Conservation (phyloP, 2,329 filamentous ascomycete genomes). For the Talaromyces amestolkiae region DNA sequence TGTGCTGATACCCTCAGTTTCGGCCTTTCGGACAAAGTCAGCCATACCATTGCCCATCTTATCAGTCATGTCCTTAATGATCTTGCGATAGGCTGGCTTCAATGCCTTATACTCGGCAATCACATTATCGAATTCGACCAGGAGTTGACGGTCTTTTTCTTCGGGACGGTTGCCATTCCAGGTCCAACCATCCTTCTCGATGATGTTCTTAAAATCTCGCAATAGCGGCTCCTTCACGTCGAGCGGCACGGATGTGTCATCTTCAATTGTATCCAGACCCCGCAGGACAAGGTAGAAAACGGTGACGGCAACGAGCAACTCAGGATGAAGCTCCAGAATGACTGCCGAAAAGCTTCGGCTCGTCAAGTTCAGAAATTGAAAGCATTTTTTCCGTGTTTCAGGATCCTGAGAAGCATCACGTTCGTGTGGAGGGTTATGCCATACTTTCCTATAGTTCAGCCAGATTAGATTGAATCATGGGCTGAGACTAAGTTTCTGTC, state of each 20-base stretch:
- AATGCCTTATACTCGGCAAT: slow-evolving; percentile 83
- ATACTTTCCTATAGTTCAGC: slow-evolving; percentile 71
- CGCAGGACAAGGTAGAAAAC: slow-evolving; percentile 92
- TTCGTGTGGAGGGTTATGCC: slow-evolving; percentile 90
- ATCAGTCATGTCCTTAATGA: slow-evolving; percentile 88
- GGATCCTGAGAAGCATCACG: slow-evolving; percentile 75
- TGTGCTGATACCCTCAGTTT: slow-evolving; percentile 75
- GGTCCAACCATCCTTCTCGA: slow-evolving; percentile 85
- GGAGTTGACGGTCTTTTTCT: slow-evolving; percentile 89
- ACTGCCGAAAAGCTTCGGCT: slow-evolving; percentile 91
- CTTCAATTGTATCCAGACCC: slow-evolving; percentile 95
- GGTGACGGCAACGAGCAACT: slow-evolving; percentile 82
- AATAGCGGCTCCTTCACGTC: slow-evolving; percentile 82
- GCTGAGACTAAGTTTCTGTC: not conserved
- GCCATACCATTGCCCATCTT: slow-evolving; percentile 99
- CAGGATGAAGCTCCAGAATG: slow-evolving; percentile 92
- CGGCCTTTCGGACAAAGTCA: slow-evolving; percentile 83
- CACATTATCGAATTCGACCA: slow-evolving; percentile 88
- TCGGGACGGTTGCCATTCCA: slow-evolving; percentile 81
- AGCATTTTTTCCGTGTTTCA: slow-evolving; percentile 74
- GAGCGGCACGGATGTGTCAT: slow-evolving; percentile 89
- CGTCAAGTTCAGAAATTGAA: slow-evolving; percentile 78
- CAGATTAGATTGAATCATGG: not conserved
- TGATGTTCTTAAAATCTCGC: slow-evolving; percentile 72
- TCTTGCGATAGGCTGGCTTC: slow-evolving; percentile 76